Evolutionary conservation across 768 basidiomycete genomes (phyloP), one percentile per base, ranked within the genome.

Genomic region (Termitomyces sp.): DNA sequence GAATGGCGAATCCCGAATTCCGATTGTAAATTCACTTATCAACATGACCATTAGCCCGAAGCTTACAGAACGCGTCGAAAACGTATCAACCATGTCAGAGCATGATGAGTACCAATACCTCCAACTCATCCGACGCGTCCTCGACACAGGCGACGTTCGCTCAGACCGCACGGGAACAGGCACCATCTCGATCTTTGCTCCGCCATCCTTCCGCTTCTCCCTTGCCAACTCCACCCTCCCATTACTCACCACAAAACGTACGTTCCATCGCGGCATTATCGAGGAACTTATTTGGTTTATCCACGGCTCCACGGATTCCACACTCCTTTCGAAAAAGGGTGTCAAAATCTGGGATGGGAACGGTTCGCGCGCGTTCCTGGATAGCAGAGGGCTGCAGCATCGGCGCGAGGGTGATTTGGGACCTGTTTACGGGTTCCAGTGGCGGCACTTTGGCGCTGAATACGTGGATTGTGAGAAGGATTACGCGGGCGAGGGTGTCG

Each of bases 271-370:
- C 30, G 96, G 93, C 0, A 95, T 99, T 40, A 73, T 92, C 22
- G 95, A 95, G 68, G 96, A 98, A 64, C 84, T 99, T 1, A 78
- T 98, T 7, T 99, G 96, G 96, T 99, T 99, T 67, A 74, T 97
- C 16, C 76, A 79, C 37, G 95, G 96, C 1, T 81, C 79, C 8
- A 98, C 95, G 0, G 93, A 97, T 73, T 85, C 91, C 0, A 86
- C 76, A 5, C 63, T 87, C 0, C 81, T 99, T 40, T 84, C 86
- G 1, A 78, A 81, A 32, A 91, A 91, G 69, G 94, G 93, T 52
- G 83, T 98, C 60, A 91, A 91, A 71, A 98, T 99, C 65, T 99
- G 97, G 97, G 95, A 98, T 69, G 95, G 95, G 0, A 98, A 99
- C 62, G 95, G 93, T 8, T 89, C 89, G 2, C 84, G 88, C 60